Evolutionary conservation across 768 basidiomycete species (phyloP).

Genomic region (Suillus cothurnatus): DNA sequence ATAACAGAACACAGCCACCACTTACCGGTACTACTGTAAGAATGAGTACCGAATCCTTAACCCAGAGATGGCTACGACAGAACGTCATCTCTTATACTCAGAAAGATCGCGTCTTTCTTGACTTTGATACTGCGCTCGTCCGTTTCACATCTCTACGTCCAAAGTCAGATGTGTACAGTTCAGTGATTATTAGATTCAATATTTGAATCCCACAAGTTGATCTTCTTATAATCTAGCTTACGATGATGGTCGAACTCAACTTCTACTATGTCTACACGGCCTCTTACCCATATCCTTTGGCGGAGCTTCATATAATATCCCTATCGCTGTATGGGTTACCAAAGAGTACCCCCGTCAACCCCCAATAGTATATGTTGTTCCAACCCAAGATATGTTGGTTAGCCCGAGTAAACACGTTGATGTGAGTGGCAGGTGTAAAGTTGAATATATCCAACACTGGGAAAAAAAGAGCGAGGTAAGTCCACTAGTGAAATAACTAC

Average conservation of each 20-base stretch:
- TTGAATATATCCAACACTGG: slow-evolving; percentile 80
- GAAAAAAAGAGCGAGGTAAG: slow-evolving; percentile 80
- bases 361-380: slow-evolving; percentile 90
- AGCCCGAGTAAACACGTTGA: slow-evolving; percentile 76
- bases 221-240: slow-evolving; percentile 58
- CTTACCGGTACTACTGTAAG: not conserved
- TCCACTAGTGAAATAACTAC: slow-evolving; percentile 13
- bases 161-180: slow-evolving; percentile 81
- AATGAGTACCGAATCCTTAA: slow-evolving; percentile 38
- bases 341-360: slow-evolving; percentile 80
- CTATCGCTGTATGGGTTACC: slow-evolving; percentile 86
- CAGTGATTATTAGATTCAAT: slow-evolving; percentile 23
- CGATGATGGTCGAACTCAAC: slow-evolving; percentile 92
- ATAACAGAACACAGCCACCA: not conserved
- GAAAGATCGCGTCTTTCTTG: slow-evolving; percentile 57
- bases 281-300: slow-evolving; percentile 86
- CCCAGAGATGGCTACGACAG: slow-evolving; percentile 66
- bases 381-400: slow-evolving; percentile 89
- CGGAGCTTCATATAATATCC: slow-evolving; percentile 86
- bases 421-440: slow-evolving; percentile 70
- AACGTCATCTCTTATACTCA: slow-evolving; percentile 59
- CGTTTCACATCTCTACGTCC: slow-evolving; percentile 63
- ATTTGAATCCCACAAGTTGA: slow-evolving; percentile 17
- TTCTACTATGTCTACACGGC: slow-evolving; percentile 90
- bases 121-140: slow-evolving; percentile 62